A percentile compares a stretch with the other conserved stretches of the same genome.
phyloP scores from a whole-genome alignment of 2,329 filamentous ascomycete species.

The Colletotrichum theobromicola region DNA sequence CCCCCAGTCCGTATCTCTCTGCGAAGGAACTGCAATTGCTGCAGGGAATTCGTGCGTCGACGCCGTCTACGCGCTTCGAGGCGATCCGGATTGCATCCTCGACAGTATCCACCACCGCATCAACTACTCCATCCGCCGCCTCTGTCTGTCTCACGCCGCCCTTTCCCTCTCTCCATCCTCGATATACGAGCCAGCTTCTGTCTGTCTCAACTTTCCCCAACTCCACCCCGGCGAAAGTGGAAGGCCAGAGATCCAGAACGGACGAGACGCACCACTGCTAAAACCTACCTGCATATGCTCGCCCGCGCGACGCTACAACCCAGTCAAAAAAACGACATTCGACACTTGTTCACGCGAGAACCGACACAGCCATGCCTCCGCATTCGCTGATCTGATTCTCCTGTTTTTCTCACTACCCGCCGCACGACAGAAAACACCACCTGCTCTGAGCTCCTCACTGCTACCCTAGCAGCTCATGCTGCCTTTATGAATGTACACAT shows the following conservation, averaged over 20 bases:
- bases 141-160: not conserved
- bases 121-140: not conserved
- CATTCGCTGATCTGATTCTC: conserved; percentile 13
- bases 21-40: not conserved
- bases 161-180: not conserved
- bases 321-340: not conserved
- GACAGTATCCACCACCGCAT: conserved; percentile 2
- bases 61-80: not conserved
- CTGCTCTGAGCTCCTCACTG: not conserved
- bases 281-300: conserved; percentile 12
- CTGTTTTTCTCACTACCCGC: not conserved
- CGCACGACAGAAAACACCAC: conserved; percentile 4
- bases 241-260: conserved; percentile 7
- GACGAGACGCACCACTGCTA: conserved; percentile 3
- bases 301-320: conserved; percentile 3
- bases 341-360: conserved; percentile 1
- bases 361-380: conserved; percentile 18
- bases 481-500: conserved; percentile 5
- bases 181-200: not conserved
- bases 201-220: conserved; percentile 4
- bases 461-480: conserved; percentile 1
- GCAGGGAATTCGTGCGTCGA: not conserved
- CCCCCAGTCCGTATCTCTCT: not conserved
- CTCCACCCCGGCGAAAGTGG: conserved; percentile 3
- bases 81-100: conserved; percentile 14